Base-by-base conservation (phyloP, 2,329 filamentous ascomycete genomes). In the Escovopsis sp. region DNA sequence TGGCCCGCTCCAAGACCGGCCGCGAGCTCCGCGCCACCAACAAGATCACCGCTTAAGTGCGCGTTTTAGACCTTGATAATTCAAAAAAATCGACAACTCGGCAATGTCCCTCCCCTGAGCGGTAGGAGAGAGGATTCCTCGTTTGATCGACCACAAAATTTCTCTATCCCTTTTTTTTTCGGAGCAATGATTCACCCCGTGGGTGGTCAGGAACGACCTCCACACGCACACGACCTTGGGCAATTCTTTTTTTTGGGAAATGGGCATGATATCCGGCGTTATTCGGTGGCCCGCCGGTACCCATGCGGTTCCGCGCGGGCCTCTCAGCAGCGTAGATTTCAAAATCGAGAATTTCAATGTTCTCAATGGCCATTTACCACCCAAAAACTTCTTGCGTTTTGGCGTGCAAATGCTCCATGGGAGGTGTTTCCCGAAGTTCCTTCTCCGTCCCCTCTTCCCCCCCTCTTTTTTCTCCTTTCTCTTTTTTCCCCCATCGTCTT, bases 1-100 rank as follows among this genome's bases (percentile, higher is more conserved):
- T 92, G 53, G 82, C 84, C 68, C 77, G 84, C 66, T 85, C 82
- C 70, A 78, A 79, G 67, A 64, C 68, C 50, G 84, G 83, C 57
- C 79, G 82, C 47, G 83, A 88, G 68, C 70, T 76, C 58, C 68
- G 68, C 61, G 67, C 67, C 62, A 86, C 86, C 70, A 65, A 63
- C 68, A 79, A 79, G 67, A 65, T 68, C 61, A 69, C 73, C 55
- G 63, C 63, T 48, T 70, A 68, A 62, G 46, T 46, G 43, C 36
- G 40, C 11, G 37, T 42, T 5, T 27, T 34, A 40, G 28, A 42
- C 37, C 21, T 25, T 11, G 21, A 25, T 8, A 8, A 25, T 9
- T 11, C 4, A 25, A 42, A 39, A 30, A 43, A 40, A 35, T 17
- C 27, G 26, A 43, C 43, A 48, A 11, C n/a, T 23, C 36, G 33